Conservation (phyloP, 495 filamentous ascomycete genomes). For the Xylaria sp. region DNA sequence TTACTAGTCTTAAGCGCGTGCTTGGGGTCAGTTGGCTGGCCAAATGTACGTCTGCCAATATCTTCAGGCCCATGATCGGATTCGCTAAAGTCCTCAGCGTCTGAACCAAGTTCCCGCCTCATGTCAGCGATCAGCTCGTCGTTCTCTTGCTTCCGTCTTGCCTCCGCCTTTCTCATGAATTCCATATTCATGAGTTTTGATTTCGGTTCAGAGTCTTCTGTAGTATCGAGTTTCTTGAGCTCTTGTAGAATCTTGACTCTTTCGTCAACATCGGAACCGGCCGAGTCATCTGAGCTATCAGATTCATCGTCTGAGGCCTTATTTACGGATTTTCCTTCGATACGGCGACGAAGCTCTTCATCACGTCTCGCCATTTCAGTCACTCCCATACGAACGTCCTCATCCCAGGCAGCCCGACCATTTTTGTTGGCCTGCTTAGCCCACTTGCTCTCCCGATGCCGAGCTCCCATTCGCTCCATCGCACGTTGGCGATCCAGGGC, state of each 20-base stretch:
- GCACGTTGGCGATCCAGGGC: constrained; percentile 79
- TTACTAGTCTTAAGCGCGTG: constrained; percentile 30
- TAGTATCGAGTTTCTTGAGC: constrained; percentile 57
- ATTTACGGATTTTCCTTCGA: constrained; percentile 73
- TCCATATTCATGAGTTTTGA: constrained; percentile 49
- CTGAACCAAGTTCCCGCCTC: constrained; percentile 71
- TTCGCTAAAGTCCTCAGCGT: constrained; percentile 57
- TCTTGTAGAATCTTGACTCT: constrained; percentile 65
- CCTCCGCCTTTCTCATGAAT: constrained; percentile 93
- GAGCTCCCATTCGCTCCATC: constrained; percentile 85
- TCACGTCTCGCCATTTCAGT: constrained; percentile 83
- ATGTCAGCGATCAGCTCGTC: constrained; percentile 80
- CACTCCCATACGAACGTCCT: constrained; percentile 77
- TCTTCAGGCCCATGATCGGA: constrained; percentile 64
- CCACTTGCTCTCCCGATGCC: constrained; percentile 93
- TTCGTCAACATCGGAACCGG: constrained; percentile 51
- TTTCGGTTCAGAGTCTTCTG: constrained; percentile 46
- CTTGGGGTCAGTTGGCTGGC: constrained; percentile 45
- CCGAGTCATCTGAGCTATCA: constrained; percentile 59
- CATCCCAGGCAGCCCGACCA: constrained; percentile 81
- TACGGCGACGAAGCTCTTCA: constrained; percentile 82
- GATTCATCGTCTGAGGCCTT: constrained; percentile 63
- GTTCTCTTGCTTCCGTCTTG: constrained; percentile 74
- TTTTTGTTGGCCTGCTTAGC: constrained; percentile 85
- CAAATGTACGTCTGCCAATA: constrained; percentile 71